Evolutionary conservation across 345 rosid genomes (phyloP), one percentile per base, ranked within the genome.

Genomic region (Populus pruinosa): DNA sequence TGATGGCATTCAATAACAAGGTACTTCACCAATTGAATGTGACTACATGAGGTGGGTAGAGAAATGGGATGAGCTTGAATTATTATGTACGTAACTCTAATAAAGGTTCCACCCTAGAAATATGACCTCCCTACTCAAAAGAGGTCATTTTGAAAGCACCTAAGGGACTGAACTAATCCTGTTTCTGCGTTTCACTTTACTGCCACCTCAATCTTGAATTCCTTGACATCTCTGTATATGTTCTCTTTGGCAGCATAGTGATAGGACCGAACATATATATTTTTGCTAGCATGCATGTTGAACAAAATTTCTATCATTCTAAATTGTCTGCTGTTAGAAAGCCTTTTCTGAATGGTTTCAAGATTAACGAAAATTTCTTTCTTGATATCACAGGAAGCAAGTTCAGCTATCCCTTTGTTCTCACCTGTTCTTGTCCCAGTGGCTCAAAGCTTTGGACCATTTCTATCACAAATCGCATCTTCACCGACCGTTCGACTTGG

Each of bases 1-100:
- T 88, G 74, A 92, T 93, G 92, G 91, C 99, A 72, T 96, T 92
- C 86, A 96, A 96, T 87, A 96, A 92, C 87, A 96, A 89, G 99
- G 98, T 96, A 91, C 68, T 67, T 66, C 43, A 76, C 62, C 43
- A 69, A 64, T 76, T 75, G 21, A 33, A 75, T 70, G 33, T 50
- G 6, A 63, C 5, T 49, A 47, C 61, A 62, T 49, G 56, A 55
- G 71, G n/a, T 67, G 67, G 18, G 67, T 49, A 13, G 14, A 49
- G 9, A 49, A n/a, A 69, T 47, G 16, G 12, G 10, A 29, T 47
- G 27, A 38, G 56, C 38, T 76, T 18, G 25, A 63, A 27, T 38
- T 64, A 64, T 50, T 41, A 65, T 67, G 66, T 2, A 65, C 20
- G 36, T 4, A 31, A 25, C 36, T 8, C 25, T 67, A 17, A 0